Conservation (phyloP, 352 stramenopile genomes). For the Phytopythium aichiense region DNA sequence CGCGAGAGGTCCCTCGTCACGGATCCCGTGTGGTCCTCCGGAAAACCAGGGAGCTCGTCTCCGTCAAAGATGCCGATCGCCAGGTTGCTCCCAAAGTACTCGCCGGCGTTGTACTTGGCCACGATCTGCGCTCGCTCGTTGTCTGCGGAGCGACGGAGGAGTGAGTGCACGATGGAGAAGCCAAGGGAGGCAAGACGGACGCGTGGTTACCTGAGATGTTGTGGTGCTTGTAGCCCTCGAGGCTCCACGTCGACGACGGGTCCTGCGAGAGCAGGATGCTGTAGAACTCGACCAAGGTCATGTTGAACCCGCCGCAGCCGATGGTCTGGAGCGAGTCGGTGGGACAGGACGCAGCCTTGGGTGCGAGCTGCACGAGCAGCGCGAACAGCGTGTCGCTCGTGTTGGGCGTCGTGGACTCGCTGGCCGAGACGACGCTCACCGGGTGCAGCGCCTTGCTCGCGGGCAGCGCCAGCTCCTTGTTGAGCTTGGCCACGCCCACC, state of each 20-base stretch:
- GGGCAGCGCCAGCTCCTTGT: constrained; percentile 33
- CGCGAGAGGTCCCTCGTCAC: constrained; percentile 21
- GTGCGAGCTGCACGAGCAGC: constrained; percentile 55
- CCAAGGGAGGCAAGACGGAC: neutral
- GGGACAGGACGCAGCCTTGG: constrained; percentile 42
- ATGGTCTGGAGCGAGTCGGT: constrained; percentile 17
- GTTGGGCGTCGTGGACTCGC: constrained; percentile 31
- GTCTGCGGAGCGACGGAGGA: constrained; percentile 15
- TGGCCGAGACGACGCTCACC: constrained; percentile 66
- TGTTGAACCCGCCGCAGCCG: constrained; percentile 48
- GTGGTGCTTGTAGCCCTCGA: constrained; percentile 63
- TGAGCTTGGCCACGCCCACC: constrained; percentile 43
- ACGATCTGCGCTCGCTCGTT: constrained; percentile 52
- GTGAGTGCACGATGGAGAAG: neutral
- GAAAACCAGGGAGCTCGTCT: constrained; percentile 29
- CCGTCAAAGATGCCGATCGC: constrained; percentile 60
- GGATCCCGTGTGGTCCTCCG: constrained; percentile 24
- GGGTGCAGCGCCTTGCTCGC: constrained; percentile 24
- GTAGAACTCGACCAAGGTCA: constrained; percentile 59
- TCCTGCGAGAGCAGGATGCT: constrained; percentile 54
- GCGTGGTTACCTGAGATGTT: constrained; percentile 29
- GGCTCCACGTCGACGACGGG: constrained; percentile 18
- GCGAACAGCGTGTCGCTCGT: constrained; percentile 40
- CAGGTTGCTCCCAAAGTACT: constrained; percentile 62
- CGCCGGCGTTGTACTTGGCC: constrained; percentile 39